phyloP scores from a whole-genome alignment of 2,329 filamentous ascomycete species.

The Trichophyton schoenleinii region DNA sequence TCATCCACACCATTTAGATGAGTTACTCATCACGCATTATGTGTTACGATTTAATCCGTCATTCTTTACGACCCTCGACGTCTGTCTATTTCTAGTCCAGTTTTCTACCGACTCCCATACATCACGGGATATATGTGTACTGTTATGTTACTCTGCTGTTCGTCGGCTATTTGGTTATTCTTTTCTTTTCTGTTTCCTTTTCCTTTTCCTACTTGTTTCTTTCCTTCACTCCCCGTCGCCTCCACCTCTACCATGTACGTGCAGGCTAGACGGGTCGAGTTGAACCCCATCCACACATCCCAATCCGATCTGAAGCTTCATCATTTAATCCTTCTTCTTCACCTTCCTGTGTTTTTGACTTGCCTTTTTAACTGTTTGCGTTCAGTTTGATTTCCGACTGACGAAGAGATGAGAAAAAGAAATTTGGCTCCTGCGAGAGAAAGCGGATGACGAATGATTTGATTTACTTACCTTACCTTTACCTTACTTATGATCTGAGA shows the following conservation, averaged over 20 bases:
- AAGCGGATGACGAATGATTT: too few relatives aligned
- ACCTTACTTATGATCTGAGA: too few relatives aligned
- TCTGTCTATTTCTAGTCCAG: not conserved
- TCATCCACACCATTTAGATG: too few relatives aligned
- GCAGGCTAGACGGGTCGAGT: not conserved
- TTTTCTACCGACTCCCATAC: not conserved
- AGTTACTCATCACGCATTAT: not conserved
- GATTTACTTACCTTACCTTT: too few relatives aligned
- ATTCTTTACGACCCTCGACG: not conserved
- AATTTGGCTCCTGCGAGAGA: too few relatives aligned
- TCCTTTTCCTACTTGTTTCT: too few relatives aligned
- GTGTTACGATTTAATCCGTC: conserved; percentile 5
- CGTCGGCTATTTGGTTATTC: not conserved
- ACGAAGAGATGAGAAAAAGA: too few relatives aligned
- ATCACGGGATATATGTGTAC: not conserved
- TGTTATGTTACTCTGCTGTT: not conserved
- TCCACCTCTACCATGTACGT: not conserved
- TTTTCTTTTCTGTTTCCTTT: not conserved
- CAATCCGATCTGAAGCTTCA: not conserved
- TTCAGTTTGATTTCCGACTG: too few relatives aligned
- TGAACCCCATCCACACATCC: not conserved
- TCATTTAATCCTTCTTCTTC: not conserved
- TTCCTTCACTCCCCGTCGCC: not conserved
- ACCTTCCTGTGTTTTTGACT: not conserved
- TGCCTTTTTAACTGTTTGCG: too few relatives aligned